Conservation (phyloP, 495 filamentous ascomycete genomes). For the Durotheca rogersii region DNA sequence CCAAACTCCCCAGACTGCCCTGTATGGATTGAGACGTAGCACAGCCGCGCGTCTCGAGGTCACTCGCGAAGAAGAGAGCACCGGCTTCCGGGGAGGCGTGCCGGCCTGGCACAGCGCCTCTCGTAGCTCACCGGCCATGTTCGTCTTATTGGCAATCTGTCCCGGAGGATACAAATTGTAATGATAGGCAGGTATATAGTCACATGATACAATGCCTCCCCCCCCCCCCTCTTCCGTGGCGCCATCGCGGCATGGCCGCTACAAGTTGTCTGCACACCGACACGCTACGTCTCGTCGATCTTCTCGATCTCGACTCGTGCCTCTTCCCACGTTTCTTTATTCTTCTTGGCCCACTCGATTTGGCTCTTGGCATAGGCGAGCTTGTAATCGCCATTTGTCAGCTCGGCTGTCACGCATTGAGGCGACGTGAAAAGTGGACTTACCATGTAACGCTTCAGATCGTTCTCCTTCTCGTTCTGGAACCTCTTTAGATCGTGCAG, state of each 20-base stretch:
- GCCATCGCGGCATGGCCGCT: neutral
- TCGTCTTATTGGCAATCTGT: slow-evolving; percentile 33
- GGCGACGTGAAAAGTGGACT: slow-evolving; percentile 31
- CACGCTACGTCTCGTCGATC: slow-evolving; percentile 59
- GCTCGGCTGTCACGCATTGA: neutral
- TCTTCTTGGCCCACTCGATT: slow-evolving; percentile 98
- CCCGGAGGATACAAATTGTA: slow-evolving; percentile 21
- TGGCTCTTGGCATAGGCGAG: slow-evolving; percentile 91
- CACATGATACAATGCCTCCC: slow-evolving; percentile 17
- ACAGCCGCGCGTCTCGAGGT: slow-evolving; percentile 1
- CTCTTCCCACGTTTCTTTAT: slow-evolving; percentile 93
- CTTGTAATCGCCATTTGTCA: slow-evolving; percentile 51
- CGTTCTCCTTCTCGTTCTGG: slow-evolving; percentile 90
- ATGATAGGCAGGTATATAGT: too few species aligned
- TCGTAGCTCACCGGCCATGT: slow-evolving; percentile 16
- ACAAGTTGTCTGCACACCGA: neutral
- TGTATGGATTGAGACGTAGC: slow-evolving; percentile 2
- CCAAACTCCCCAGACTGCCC: too few species aligned
- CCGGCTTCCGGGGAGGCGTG: slow-evolving; percentile 1
- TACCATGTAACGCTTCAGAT: slow-evolving; percentile 94
- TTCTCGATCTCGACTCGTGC: slow-evolving; percentile 90
- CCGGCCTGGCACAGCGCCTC: neutral
- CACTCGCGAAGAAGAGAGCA: slow-evolving; percentile 6
- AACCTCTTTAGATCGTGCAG: slow-evolving; percentile 88
- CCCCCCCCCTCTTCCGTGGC: slow-evolving; percentile 2